Conservation (phyloP, 2,329 filamentous ascomycete genomes). For the Colletotrichum agaves region DNA sequence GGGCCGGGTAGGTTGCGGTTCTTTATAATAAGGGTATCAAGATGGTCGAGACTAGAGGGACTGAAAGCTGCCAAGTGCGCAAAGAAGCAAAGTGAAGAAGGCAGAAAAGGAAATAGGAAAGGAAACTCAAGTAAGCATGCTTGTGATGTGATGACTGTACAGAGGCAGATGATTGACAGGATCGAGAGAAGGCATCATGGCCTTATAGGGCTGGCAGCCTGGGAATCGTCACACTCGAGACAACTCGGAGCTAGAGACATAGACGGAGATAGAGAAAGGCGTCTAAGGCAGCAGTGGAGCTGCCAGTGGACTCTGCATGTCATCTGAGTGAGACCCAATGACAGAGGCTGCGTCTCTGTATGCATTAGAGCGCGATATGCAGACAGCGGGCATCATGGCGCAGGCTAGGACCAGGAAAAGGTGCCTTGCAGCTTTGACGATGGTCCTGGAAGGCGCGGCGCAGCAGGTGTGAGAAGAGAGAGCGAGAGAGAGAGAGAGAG, state of each 20-base stretch:
- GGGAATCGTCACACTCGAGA: slow-evolving; percentile 45
- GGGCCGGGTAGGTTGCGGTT: slow-evolving; percentile 20
- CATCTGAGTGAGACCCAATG: slow-evolving; percentile 38
- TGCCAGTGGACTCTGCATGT: slow-evolving; percentile 33
- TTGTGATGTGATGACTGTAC: slow-evolving; percentile 39
- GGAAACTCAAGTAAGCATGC: slow-evolving; percentile 40
- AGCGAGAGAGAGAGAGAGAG: slow-evolving; percentile 8
- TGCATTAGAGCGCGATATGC: slow-evolving; percentile 39
- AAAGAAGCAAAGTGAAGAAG: slow-evolving; percentile 38
- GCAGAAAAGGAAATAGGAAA: slow-evolving; percentile 42
- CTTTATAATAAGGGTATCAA: slow-evolving; percentile 29
- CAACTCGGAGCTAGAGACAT: slow-evolving; percentile 32
- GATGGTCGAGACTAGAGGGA: slow-evolving; percentile 14
- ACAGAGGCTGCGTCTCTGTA: slow-evolving; percentile 42
- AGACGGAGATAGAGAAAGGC: slow-evolving; percentile 39
- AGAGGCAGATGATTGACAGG: slow-evolving; percentile 25
- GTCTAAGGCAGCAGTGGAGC: slow-evolving; percentile 38
- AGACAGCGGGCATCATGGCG: slow-evolving; percentile 38
- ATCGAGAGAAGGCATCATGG: slow-evolving; percentile 58
- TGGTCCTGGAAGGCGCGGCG: slow-evolving; percentile 33
- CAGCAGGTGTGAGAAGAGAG: slow-evolving; percentile 33
- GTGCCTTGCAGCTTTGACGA: slow-evolving; percentile 40
- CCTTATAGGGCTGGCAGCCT: slow-evolving; percentile 64
- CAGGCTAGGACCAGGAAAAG: slow-evolving; percentile 39
- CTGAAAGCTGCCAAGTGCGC: slow-evolving; percentile 29